These are phyloP conservation scores for Kwoniella europaea DNA, from an alignment of 768 basidiomycete species.

Conservation along the genomic window DNA sequence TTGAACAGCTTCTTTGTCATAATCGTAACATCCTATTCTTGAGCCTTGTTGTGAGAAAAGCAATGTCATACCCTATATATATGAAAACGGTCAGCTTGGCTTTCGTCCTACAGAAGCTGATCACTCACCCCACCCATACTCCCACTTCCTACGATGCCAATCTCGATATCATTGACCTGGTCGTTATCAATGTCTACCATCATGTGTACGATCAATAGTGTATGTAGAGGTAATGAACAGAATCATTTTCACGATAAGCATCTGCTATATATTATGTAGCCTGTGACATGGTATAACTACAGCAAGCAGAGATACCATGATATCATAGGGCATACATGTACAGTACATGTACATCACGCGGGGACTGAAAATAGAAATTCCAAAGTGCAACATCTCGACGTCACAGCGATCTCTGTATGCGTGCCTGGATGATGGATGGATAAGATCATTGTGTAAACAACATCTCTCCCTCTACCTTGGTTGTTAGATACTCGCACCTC, in stretches of 20 bases:
- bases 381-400: not conserved
- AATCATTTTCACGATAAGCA: not conserved
- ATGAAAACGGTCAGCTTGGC: not conserved
- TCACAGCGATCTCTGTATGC: not conserved
- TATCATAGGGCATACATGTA: not conserved
- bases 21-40: slow-evolving; percentile 45
- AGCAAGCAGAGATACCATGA: not conserved
- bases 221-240: too few species aligned
- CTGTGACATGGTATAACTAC: not conserved
- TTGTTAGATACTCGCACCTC: too few species aligned
- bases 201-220: too few species aligned
- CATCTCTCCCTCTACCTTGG: too few species aligned
- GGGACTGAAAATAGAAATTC: slow-evolving; percentile 3
- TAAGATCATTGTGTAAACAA: not conserved
- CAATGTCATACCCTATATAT: slow-evolving; percentile 46
- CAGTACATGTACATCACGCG: not conserved
- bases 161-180: slow-evolving; percentile 39
- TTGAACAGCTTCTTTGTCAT: slow-evolving; percentile 40
- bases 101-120: not conserved
- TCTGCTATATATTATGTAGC: not conserved
- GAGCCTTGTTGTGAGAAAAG: slow-evolving; percentile 41
- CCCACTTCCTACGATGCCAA: slow-evolving; percentile 49
- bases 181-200: slow-evolving; percentile 50
- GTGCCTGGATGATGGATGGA: not conserved
- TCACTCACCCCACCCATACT: slow-evolving; percentile 46